These are phyloP conservation scores for Apophysomyces sp. DNA, from an alignment of 371 early-diverging fungal species.

Conservation along the genomic window DNA sequence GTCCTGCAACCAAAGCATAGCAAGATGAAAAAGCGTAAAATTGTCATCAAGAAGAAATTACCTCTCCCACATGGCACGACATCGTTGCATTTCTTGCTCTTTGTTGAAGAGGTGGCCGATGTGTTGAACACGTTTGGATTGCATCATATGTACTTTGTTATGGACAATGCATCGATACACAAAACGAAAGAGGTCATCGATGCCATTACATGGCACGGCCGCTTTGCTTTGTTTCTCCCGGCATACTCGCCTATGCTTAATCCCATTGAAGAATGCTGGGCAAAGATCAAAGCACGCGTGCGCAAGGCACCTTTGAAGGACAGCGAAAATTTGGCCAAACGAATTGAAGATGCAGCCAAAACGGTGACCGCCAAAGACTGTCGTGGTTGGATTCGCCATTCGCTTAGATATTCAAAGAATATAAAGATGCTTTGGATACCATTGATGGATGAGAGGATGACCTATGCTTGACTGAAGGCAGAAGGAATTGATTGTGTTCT, in stretches of 20 bases:
- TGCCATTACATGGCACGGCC: background rate
- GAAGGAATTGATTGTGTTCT: no score
- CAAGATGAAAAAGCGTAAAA: no score
- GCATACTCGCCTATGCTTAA: background rate
- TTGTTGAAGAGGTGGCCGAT: background rate
- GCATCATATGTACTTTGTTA: background rate
- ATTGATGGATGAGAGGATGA: no score
- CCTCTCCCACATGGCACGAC: background rate
- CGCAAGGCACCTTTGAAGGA: background rate
- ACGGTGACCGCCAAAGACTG: conserved; percentile 18
- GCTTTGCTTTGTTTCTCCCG: background rate
- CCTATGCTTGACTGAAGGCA: no score
- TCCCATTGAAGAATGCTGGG: background rate
- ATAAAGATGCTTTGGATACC: no score
- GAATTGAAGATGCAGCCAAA: conserved; percentile 21
- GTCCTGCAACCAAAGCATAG: no score
- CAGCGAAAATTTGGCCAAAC: conserved; percentile 2
- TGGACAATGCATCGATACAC: conserved; percentile 2
- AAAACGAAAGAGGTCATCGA: background rate
- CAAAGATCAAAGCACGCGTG: background rate
- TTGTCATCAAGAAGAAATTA: no score
- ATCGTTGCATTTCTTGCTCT: background rate
- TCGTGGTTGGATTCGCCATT: conserved; percentile 21
- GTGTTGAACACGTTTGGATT: background rate
- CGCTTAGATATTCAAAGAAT: conserved; percentile 3